A percentile compares a stretch with the other conserved stretches of the same genome.
phyloP scores from a whole-genome alignment of 305 asterid genomes.

The Fraxinus sp. region DNA sequence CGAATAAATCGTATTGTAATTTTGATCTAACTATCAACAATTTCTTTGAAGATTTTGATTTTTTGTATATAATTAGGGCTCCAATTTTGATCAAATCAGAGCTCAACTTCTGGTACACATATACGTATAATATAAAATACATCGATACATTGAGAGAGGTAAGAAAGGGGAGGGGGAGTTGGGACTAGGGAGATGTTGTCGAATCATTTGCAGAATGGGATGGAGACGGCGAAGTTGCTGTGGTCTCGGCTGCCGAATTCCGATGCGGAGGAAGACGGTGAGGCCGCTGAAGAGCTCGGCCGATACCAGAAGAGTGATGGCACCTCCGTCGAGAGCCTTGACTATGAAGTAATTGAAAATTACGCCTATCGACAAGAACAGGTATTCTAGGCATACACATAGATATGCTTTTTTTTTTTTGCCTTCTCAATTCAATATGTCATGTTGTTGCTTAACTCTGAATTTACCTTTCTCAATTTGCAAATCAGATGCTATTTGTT shows the following conservation, averaged over 20 bases:
- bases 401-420: neutral
- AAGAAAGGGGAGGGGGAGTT: neutral
- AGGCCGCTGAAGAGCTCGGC: constrained; percentile 32
- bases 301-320: constrained; percentile 42
- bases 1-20: neutral
- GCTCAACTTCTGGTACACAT: neutral
- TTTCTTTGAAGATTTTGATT: constrained; percentile 11
- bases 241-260: constrained; percentile 89
- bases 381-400: constrained; percentile 36
- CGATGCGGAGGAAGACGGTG: constrained; percentile 50
- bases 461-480: neutral
- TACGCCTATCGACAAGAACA: constrained; percentile 80
- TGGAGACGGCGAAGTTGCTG: constrained; percentile 77
- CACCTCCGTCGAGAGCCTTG: constrained; percentile 75
- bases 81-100: constrained; percentile 30
- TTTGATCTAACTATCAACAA: neutral
- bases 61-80: constrained; percentile 24
- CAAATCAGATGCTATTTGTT: constrained; percentile 5
- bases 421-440: constrained; percentile 9
- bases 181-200: constrained; percentile 53
- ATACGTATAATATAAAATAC: neutral
- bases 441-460: neutral
- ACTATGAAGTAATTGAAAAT: constrained; percentile 91
- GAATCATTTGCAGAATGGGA: constrained; percentile 81
- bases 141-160: neutral